Evolutionary conservation across 1,139 yeast genomes (phyloP), one percentile per base, ranked within the genome.

Genomic region (Yamadazyma aaseri): DNA sequence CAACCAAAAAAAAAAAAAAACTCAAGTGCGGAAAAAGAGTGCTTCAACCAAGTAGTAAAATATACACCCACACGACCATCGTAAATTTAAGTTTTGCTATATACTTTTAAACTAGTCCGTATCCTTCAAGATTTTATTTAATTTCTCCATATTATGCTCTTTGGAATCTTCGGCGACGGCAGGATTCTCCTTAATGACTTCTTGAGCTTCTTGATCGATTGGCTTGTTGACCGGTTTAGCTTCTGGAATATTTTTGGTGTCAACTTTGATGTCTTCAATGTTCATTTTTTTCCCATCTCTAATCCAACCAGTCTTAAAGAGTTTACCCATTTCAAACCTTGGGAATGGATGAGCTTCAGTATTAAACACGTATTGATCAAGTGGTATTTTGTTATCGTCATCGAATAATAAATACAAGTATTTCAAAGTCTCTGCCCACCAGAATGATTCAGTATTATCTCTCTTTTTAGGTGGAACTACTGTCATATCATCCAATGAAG

Each of bases 341-440:
- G 97, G 97, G 63, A 90, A 76, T 28, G 95, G 95, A 58, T 90
- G 97, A 0, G 95, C 97, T 52, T 86, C 96, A 2, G 96, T 86
- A 58, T 86, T 90, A 69, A 87, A 87, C 2, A 90, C 90, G 39
- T 82, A 75, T 40, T 81, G 63, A 32, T 79, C 80, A 42, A 85
- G 65, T 29, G 84, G 80, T 40, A 79, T 56, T 39, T 68, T 66
- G 47, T 73, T 67, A 13, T 71, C 72, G 27, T 80, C 79, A 47
- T 84, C 87, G 59, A 90, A 90, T 46, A 90, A 67, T 42, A 90
- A 65, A 56, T 87, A 89, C 38, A 90, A 69, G 57, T 90, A 90
- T 59, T 90, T 90, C 53, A 90, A 73, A 1, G 97, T 90, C 58
- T 90, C 97, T 0, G 96, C 90, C 39, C 86, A 68, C 97, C 97